phyloP scores from a whole-genome alignment of 768 basidiomycete species.

The Cubamyces lactineus region DNA sequence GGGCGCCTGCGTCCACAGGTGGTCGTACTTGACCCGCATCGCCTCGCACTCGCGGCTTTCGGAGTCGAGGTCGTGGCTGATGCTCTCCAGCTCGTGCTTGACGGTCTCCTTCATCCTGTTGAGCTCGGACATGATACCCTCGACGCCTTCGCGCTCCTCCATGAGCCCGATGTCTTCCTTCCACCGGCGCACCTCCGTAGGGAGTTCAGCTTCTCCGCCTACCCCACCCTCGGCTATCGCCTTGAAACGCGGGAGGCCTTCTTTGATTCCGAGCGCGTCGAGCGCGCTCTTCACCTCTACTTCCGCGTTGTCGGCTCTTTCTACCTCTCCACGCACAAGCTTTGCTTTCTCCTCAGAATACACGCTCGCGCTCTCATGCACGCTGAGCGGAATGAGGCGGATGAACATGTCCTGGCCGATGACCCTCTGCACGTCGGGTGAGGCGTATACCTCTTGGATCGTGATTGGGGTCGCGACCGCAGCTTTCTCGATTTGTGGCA shows the following conservation, averaged over 20 bases:
- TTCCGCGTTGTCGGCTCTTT: slow-evolving; percentile 83
- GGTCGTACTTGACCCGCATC: slow-evolving; percentile 85
- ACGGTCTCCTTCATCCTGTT: slow-evolving; percentile 60
- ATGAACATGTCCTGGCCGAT: slow-evolving; percentile 93
- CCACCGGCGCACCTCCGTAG: slow-evolving; percentile 72
- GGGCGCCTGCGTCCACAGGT: slow-evolving; percentile 86
- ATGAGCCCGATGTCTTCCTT: slow-evolving; percentile 70
- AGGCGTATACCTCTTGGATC: slow-evolving; percentile 92
- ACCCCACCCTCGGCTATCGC: slow-evolving; percentile 71
- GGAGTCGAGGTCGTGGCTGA: slow-evolving; percentile 70
- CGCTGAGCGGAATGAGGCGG: slow-evolving; percentile 85
- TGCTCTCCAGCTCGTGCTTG: slow-evolving; percentile 59
- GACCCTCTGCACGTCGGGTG: slow-evolving; percentile 90
- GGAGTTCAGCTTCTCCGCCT: slow-evolving; percentile 66
- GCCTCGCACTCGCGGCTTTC: slow-evolving; percentile 90
- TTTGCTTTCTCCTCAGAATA: slow-evolving; percentile 99
- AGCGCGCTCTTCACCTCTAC: slow-evolving; percentile 77
- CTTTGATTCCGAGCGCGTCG: slow-evolving; percentile 81
- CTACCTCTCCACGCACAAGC: slow-evolving; percentile 84
- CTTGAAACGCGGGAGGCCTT: slow-evolving; percentile 66
- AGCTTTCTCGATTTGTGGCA: slow-evolving; percentile 83
- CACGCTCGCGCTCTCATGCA: slow-evolving; percentile 94
- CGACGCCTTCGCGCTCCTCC: slow-evolving; percentile 71
- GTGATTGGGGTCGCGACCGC: slow-evolving; percentile 81
- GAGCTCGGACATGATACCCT: slow-evolving; percentile 62